These are phyloP conservation scores for Colletotrichum sp. DNA, from an alignment of 2,329 filamentous ascomycete species.

Conservation along the genomic window DNA sequence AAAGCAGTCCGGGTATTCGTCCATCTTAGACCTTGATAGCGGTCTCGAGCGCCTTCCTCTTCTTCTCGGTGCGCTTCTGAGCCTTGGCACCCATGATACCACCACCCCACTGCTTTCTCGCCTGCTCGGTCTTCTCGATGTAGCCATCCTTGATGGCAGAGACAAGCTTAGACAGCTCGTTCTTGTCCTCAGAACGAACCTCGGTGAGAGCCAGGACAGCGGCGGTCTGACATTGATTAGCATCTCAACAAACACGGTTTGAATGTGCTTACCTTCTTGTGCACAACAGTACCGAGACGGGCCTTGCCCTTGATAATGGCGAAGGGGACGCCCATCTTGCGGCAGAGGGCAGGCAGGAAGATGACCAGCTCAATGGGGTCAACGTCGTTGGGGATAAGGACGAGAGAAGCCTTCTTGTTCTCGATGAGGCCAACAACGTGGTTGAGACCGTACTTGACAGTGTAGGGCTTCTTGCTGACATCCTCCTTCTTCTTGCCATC, in stretches of 20 bases:
- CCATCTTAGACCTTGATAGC: constrained; percentile 93
- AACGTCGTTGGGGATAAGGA: constrained; percentile 99
- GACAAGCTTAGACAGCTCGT: constrained; percentile 95
- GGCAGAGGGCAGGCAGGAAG: constrained; percentile 98
- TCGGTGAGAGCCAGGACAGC: constrained; percentile 95
- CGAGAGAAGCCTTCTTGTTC: constrained; percentile 99
- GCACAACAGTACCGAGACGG: constrained; percentile 95
- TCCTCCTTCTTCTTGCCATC: constrained; percentile 99
- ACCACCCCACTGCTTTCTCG: constrained; percentile 95
- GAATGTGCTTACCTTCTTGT: constrained; percentile 81
- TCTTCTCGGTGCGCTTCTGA: constrained; percentile 77
- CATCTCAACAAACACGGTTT: neutral
- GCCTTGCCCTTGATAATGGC: constrained; percentile 99
- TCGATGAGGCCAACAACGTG: constrained; percentile 96
- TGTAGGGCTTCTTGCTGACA: constrained; percentile 99
- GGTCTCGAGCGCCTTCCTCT: constrained; percentile 89
- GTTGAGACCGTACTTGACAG: constrained; percentile 99
- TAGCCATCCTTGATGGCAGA: constrained; percentile 98
- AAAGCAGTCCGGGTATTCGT: constrained; percentile 37
- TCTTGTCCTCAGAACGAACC: constrained; percentile 98
- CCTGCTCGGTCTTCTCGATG: constrained; percentile 91
- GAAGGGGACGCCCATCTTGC: constrained; percentile 99
- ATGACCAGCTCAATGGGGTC: constrained; percentile 99
- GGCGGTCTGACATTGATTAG: constrained; percentile 70
- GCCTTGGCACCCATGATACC: constrained; percentile 99